Conservation (phyloP, 163 green algal species). For the Chlorella variabilis region DNA sequence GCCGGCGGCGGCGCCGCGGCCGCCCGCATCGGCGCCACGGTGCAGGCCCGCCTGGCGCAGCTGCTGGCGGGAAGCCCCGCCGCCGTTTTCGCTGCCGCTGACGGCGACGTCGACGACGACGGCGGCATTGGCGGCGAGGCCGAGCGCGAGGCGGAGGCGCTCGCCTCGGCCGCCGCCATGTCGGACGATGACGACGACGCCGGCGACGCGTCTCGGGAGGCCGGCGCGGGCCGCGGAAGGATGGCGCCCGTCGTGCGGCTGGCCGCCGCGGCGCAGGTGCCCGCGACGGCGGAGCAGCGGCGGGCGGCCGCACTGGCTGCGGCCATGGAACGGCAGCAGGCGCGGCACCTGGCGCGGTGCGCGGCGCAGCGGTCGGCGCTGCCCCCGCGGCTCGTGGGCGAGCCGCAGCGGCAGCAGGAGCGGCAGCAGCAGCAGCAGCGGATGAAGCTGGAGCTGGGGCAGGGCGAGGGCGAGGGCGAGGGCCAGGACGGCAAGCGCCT, state of each 20-base stretch:
- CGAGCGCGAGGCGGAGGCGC: neutral
- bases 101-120: neutral
- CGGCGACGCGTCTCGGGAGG: too few relatives aligned
- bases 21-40: neutral
- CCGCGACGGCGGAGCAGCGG: conserved; percentile 7
- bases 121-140: neutral
- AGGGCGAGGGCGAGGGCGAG: too few relatives aligned
- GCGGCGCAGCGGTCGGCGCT: neutral
- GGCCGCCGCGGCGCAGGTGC: neutral
- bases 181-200: neutral
- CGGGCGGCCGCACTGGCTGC: conserved; percentile 15
- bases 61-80: neutral
- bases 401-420: neutral
- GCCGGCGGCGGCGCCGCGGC: neutral
- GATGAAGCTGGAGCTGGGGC: too few relatives aligned
- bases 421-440: neutral
- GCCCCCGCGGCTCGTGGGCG: neutral
- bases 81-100: neutral
- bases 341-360: neutral
- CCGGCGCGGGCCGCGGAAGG: neutral
- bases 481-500: neutral
- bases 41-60: neutral
- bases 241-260: conserved; percentile 1
- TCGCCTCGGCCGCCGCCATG: conserved; percentile 3
- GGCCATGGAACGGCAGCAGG: conserved; percentile 6